Evolutionary conservation across 192 early-diverging fungal species (phyloP), one percentile per base, ranked within the genome.

Genomic region (Backusella westeae): DNA sequence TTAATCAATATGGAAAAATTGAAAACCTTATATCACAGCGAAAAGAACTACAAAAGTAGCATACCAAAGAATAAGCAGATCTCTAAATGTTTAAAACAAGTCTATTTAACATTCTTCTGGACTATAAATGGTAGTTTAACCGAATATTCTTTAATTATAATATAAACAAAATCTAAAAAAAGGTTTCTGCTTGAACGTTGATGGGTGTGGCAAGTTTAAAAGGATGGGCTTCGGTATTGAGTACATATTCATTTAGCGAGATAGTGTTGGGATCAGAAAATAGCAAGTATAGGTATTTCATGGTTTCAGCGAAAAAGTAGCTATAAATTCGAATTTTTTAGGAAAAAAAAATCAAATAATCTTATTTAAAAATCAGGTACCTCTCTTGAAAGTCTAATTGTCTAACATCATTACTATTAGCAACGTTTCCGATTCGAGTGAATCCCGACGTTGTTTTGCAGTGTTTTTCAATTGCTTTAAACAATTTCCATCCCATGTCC

Each of bases 221-320:
- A 29, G 90, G 90, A 74, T 92, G 92, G 3, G 90, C 91, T 74
- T 92, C 92, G 5, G 92, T 93, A 74, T 93, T 93, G 80, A 93
- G 90, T 0, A 93, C 87, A 46, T 84, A 93, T 19, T 88, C 79
- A 34, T 87, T 82, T 63, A 91, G 69, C 3, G 87, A 85, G n/a
- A 90, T 77, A 6, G 78, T 71, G 34, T 88, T 77, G 42, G 89
- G 83, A 46, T 84, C 83, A n/a, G 78, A 69, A 72, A 91, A 91
- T 17, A 91, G 77, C 63, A 93, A 80, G 74, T 87, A 93, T 10
- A 90, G 74, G 75, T 93, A 93, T 80, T 93, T 93, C 69, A 93
- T 79, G 14, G 92, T 92, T 73, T 93, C 92, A 36, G 91, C 90
- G 36, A 92, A 82, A 74, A 93, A 90, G 59, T 90, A 93, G 21